These are phyloP conservation scores for Exsudoporus frostii DNA, from an alignment of 768 basidiomycete genomes.

Conservation along the genomic window DNA sequence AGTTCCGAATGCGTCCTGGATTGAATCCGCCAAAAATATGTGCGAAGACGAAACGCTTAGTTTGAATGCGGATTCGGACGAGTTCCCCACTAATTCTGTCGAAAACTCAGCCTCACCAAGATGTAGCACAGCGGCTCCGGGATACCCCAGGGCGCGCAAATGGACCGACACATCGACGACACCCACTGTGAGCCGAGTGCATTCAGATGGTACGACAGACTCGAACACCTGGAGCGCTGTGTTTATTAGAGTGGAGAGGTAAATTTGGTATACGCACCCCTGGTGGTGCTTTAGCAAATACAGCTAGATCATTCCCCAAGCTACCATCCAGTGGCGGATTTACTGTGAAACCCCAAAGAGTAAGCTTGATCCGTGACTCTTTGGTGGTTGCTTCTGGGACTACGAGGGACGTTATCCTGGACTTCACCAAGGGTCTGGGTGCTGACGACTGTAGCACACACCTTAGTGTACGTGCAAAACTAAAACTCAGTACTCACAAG, in stretches of 20 bases:
- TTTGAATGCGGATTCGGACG: slow-evolving; percentile 51
- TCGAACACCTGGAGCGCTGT: slow-evolving; percentile 68
- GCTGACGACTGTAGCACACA: slow-evolving; percentile 37
- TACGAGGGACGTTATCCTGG: slow-evolving; percentile 63
- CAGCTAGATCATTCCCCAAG: slow-evolving; percentile 59
- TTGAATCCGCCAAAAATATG: slow-evolving; percentile 53
- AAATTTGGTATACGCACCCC: slow-evolving; percentile 56
- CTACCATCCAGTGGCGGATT: slow-evolving; percentile 57
- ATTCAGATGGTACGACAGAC: slow-evolving; percentile 85
- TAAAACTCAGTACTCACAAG: slow-evolving; percentile 44
- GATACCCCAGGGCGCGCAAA: slow-evolving; percentile 50
- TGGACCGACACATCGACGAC: slow-evolving; percentile 67
- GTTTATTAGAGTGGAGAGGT: neutral
- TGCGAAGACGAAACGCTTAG: slow-evolving; percentile 48
- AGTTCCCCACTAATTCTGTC: slow-evolving; percentile 71
- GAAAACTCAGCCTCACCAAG: slow-evolving; percentile 64
- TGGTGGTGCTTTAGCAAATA: slow-evolving; percentile 79
- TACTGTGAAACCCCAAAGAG: slow-evolving; percentile 61
- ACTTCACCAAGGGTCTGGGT: slow-evolving; percentile 52
- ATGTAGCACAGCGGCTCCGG: slow-evolving; percentile 66
- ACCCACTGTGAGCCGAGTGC: slow-evolving; percentile 67
- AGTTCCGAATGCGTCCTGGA: slow-evolving; percentile 32
- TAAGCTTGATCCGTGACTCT: slow-evolving; percentile 69
- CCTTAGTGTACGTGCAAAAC: slow-evolving; percentile 1
- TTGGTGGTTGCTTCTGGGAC: slow-evolving; percentile 65